Evolutionary conservation across 1,284 basidiomycete genomes (phyloP), one percentile per base, ranked within the genome.

Genomic region (Austroboletus novae-zelandiae): DNA sequence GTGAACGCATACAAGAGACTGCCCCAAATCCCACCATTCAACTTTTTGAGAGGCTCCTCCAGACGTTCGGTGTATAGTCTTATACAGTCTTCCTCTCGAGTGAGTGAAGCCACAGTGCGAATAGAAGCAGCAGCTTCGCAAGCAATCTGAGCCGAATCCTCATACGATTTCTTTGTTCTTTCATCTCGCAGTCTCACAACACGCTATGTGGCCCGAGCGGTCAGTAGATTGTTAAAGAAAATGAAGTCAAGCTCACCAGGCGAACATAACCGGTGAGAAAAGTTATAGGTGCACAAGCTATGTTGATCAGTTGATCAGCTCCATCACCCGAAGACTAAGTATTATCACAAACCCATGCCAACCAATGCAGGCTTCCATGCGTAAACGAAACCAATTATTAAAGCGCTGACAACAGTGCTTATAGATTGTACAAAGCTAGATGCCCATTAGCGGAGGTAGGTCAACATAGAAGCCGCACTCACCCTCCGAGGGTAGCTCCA

Each of bases 101-200:
- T 98, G 41, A 98, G 77, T 3, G 89, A 83, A 1, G 94, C 94
- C 29, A 99, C 94, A 5, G 96, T 98, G n/a, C 94, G 84, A 63
- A 99, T 97, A 4, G 94, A 78, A 6, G 81, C 89, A 15, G 94
- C 93, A 25, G 94, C 94, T 71, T 98, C 96, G 62, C 90, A 91
- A 29, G 96, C 96, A 25, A 95, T 70, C 59, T 96, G 93, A 15
- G 95, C 92, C 17, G 90, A 92, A 5, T 72, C 72, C 58, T 89
- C 88, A 66, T 99, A 94, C 0, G 87, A 78, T 61, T 80, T 80
- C 74, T 94, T 95, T 75, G 94, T 94, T 57, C 77, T 74, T 66
- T 93, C 84, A 62, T 96, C 93, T 71, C 95, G 96, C 57, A 94
- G 73, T 0, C 94, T 85, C 54, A 91, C 86, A 49, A 90, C 84